Conservation (phyloP, 2,329 filamentous ascomycete species). For the Colletotrichum sp. region DNA sequence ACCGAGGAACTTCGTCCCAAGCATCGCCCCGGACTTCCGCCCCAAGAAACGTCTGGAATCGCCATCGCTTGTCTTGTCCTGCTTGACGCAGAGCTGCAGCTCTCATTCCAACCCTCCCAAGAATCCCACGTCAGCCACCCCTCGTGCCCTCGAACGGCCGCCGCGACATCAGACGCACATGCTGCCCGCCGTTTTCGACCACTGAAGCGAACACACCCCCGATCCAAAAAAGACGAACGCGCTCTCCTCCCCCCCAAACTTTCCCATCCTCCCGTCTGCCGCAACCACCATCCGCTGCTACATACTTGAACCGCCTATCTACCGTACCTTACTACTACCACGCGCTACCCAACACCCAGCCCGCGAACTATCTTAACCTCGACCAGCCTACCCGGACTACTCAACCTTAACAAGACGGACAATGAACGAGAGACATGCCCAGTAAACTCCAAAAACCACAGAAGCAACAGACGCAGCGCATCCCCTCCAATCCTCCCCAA, state of each 20-base stretch:
- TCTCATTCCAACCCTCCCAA: not conserved
- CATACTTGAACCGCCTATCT: not conserved
- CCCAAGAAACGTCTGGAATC: not conserved
- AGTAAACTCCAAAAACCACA: constrained; percentile 30
- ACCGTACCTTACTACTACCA: not conserved
- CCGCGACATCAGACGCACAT: constrained; percentile 2
- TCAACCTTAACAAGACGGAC: not conserved
- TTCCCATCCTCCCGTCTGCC: not conserved
- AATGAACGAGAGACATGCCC: constrained; percentile 31
- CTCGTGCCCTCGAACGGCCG: not conserved
- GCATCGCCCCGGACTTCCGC: not conserved
- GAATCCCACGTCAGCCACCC: constrained; percentile 5
- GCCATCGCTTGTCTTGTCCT: not conserved
- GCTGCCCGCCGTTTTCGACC: constrained; percentile 5
- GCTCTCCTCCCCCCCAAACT: not conserved
- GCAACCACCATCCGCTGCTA: not conserved
- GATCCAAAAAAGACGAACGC: constrained; percentile 1
- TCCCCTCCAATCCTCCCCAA: not conserved
- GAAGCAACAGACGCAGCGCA: constrained; percentile 33
- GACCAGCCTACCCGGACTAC: not conserved
- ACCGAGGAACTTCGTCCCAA: not conserved
- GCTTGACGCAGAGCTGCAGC: not conserved
- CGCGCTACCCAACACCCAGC: not conserved
- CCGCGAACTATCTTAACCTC: not conserved
- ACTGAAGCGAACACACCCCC: not conserved